phyloP scores from a whole-genome alignment of 1,284 basidiomycete genomes.

The Paramarasmius palmivorus region DNA sequence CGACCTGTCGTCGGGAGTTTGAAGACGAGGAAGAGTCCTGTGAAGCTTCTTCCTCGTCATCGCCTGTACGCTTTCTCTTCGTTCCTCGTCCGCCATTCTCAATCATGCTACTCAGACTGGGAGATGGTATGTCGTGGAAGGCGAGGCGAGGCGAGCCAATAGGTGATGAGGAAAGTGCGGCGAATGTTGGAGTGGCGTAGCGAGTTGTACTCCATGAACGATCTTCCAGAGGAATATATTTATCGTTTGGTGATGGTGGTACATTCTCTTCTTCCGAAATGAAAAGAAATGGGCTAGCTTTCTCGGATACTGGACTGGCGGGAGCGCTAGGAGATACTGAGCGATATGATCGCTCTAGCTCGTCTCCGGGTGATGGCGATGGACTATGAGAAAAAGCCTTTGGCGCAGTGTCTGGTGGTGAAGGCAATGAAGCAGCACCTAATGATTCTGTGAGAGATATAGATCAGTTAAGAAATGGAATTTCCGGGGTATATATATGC shows the following conservation, averaged over 20 bases:
- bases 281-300: not conserved
- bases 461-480: not conserved
- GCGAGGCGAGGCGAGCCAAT: slow-evolving; percentile 21
- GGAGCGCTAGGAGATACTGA: not conserved
- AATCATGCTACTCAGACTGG: slow-evolving; percentile 33
- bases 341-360: slow-evolving; percentile 1
- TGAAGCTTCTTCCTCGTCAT: slow-evolving; percentile 7
- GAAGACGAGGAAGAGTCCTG: slow-evolving; percentile 16
- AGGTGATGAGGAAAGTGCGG: slow-evolving; percentile 37
- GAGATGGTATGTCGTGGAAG: slow-evolving; percentile 31
- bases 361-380: not conserved
- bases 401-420: slow-evolving; percentile 11
- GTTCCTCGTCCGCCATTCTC: slow-evolving; percentile 17
- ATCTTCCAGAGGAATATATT: not conserved
- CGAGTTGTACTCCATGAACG: not conserved
- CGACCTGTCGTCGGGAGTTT: slow-evolving; percentile 29
- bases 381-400: not conserved
- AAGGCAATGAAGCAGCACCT: slow-evolving; percentile 12
- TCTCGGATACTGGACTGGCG: not conserved
- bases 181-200: slow-evolving; percentile 27
- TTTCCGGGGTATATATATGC: not conserved
- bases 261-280: not conserved
- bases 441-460: slow-evolving; percentile 1
- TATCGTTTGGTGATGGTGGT: not conserved
- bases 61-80: not conserved